These are phyloP conservation scores for Phytopythium oedochilum DNA, from an alignment of 352 stramenopile species.

Conservation along the genomic window DNA sequence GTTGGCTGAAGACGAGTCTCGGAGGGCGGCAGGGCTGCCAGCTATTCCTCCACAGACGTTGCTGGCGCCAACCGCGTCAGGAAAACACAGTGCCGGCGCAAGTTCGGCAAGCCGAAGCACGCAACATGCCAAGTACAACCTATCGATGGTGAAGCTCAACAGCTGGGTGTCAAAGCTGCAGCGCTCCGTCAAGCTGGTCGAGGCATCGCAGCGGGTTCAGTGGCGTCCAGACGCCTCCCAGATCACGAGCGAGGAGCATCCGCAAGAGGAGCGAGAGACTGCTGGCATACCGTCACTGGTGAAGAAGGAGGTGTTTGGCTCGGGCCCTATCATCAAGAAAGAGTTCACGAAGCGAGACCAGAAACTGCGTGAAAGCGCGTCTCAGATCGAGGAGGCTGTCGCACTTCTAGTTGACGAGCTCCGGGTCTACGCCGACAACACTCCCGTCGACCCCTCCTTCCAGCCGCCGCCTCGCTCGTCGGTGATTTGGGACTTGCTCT, in stretches of 20 bases:
- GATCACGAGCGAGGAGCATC: slow-evolving; percentile 18
- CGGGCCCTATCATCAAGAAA: slow-evolving; percentile 61
- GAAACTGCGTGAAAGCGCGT: slow-evolving; percentile 52
- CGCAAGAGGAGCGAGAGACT: slow-evolving; percentile 17
- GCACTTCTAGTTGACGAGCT: slow-evolving; percentile 65
- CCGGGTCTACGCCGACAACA: slow-evolving; percentile 52
- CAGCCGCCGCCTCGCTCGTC: slow-evolving; percentile 45
- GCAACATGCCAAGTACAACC: slow-evolving; percentile 70
- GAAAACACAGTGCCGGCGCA: slow-evolving; percentile 6
- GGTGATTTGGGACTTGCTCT: slow-evolving; percentile 61
- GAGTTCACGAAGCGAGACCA: slow-evolving; percentile 75
- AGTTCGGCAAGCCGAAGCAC: slow-evolving; percentile 48
- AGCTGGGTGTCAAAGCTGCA: slow-evolving; percentile 66
- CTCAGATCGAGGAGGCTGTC: slow-evolving; percentile 50
- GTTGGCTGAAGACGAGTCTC: slow-evolving; percentile 56
- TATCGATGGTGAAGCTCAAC: slow-evolving; percentile 76
- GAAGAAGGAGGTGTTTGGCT: slow-evolving; percentile 50
- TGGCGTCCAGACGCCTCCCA: slow-evolving; percentile 26
- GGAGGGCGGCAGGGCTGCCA: slow-evolving; percentile 27
- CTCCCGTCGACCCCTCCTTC: slow-evolving; percentile 39
- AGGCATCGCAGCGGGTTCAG: slow-evolving; percentile 69
- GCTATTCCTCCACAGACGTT: slow-evolving; percentile 4
- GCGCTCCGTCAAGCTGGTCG: slow-evolving; percentile 71
- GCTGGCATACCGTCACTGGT: slow-evolving; percentile 15
- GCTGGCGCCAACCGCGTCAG: background rate